Base-by-base conservation (phyloP, 148 eudicot genomes). In the Bassia scoparia region DNA sequence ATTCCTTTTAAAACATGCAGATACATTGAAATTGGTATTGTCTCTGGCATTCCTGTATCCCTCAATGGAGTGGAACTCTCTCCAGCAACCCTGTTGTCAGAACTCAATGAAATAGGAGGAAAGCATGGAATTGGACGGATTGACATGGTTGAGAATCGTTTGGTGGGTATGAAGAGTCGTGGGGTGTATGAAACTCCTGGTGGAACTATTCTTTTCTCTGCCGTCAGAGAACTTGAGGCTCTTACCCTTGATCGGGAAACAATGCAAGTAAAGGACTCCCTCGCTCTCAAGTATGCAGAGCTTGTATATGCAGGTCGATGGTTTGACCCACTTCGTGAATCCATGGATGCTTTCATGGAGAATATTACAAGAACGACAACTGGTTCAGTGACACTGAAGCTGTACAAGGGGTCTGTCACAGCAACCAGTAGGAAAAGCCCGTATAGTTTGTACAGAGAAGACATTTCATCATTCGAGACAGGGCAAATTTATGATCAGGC, bases 121-220 rank as follows among this genome's bases (percentile, higher is more conserved):
- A 74, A 77, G 53, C 96, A 92, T 44, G 96, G 97, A 43, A 84
- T 92, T 27, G 97, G 97, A 21, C 92, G 96, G 0, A 69, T 90
- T 2, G 98, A 92, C 84, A 90, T 92, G 93, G 96, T 90, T 16
- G 98, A 92, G 76, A 92, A 92, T 46, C 85, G 98, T 33, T 88
- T 93, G 5, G 98, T 93, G 15, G 98, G 97, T 29, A 90, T 93
- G 98, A 93, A 93, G 68, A 84, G 90, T 55, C 96, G 97, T 24
- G 97, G 96, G 10, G 97, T 92, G 14, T 92, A 92, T n/a, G 97
- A 92, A 82, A 92, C 97, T 34, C 97, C 97, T 0, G 97, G 97
- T 0, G 97, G 97, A 65, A 90, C 97, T 78, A 82, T 92, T 79
- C 89, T 92, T 74, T 87, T 83, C 68, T 44, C 90, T 13, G 97